Base-by-base conservation (phyloP, 805 yeast genomes). In the Hanseniaspora jakobsenii region DNA sequence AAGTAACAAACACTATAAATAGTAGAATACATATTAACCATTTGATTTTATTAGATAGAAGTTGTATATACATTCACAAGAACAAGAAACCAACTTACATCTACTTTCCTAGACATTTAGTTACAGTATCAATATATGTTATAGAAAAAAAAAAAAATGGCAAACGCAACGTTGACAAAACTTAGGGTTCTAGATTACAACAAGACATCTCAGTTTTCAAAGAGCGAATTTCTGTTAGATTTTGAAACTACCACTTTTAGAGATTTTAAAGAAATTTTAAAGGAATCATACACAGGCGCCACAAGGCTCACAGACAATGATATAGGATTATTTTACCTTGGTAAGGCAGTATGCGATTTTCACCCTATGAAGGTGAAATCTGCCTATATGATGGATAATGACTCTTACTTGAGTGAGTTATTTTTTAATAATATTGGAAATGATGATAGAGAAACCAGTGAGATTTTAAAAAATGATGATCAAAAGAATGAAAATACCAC, bases 291-390 rank as follows among this genome's bases (percentile, higher is more conserved):
- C 28, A 39, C 30, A 18, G 44, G 44, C 3, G 21, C 44, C 7
- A 39, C 44, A 18, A 24, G 44, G 19, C 10, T 39, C 3, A 39
- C 44, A 5, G 28, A 32, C 19, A 39, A 32, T 19, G 44, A 39
- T 23, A 39, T 39, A 24, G 44, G 44, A 4, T n/a, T 39, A 6
- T 32, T 23, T n/a, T 32, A 10, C n/a, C 13, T 32, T 1, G 4
- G n/a, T 6, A 39, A 32, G 16, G 19, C 37, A 9, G n/a, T 39
- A 9, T 10, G 24, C 6, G 30, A 17, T 10, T 39, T 32, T 12
- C 32, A 6, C 3, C 44, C 44, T 12, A 10, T 24, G 14, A 19
- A 19, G 3, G 5, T 23, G n/a, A 26, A 12, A 13, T 22, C 36
- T 14, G 1, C 19, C 5, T 31, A 44, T 14, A 12, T 16, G 2